Evolutionary conservation across 441 rosid species (phyloP).

Genomic region (Populus hybrid): DNA sequence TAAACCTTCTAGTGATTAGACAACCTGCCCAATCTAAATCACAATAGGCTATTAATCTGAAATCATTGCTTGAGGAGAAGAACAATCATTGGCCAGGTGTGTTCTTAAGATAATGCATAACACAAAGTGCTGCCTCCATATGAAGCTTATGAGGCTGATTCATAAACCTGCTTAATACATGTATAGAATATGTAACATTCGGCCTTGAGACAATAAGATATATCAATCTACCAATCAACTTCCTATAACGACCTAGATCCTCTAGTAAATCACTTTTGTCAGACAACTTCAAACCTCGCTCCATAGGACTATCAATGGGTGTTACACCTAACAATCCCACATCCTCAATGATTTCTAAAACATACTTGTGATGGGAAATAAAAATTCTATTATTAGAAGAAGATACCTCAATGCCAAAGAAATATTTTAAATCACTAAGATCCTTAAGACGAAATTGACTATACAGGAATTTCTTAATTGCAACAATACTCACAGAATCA

Average conservation of each 20-base stretch:
- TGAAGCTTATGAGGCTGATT: too few species aligned
- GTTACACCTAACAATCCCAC: background rate
- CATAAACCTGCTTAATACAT: background rate
- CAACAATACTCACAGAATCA: background rate
- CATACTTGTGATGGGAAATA: background rate
- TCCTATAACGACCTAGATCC: background rate
- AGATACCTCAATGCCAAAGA: background rate
- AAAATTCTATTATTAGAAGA: background rate
- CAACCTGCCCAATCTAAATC: too few species aligned
- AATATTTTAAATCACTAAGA: background rate
- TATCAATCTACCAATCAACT: background rate
- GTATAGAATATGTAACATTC: background rate
- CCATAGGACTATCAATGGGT: background rate
- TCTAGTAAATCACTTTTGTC: background rate
- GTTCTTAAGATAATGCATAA: too few species aligned
- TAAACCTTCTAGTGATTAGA: too few species aligned
- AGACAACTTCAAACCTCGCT: too few species aligned
- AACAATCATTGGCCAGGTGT: too few species aligned
- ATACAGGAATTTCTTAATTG: background rate
- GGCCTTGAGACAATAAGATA: background rate
- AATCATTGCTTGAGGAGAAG: too few species aligned
- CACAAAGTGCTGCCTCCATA: too few species aligned
- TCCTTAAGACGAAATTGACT: background rate
- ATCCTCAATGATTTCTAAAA: background rate
- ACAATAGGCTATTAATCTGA: too few species aligned